Percentiles rank a stretch among this genome's conserved stretches.
Evolutionary conservation across 2,329 filamentous ascomycete species (phyloP).

Genomic region (Pseudocercospora macadamiae): DNA sequence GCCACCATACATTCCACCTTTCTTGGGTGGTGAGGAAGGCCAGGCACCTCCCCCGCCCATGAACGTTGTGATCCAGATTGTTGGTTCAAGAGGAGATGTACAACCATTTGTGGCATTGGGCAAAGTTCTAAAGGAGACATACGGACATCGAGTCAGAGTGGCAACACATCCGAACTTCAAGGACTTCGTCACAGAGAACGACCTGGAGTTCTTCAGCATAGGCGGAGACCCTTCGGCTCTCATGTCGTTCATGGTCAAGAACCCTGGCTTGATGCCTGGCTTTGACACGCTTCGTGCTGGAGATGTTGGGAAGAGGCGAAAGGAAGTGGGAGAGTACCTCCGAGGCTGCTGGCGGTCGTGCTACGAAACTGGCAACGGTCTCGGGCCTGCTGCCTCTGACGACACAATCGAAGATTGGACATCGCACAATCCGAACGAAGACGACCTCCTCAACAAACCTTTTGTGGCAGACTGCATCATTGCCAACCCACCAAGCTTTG

Average conservation of each 20-base stretch:
- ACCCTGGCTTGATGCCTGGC: constrained; percentile 82
- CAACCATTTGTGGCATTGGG: constrained; percentile 55
- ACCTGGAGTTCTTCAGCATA: constrained; percentile 56
- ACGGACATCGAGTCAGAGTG: constrained; percentile 51
- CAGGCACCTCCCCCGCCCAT: constrained; percentile 55
- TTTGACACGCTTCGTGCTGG: constrained; percentile 75
- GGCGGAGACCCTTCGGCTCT: constrained; percentile 54
- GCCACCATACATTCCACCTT: constrained; percentile 73
- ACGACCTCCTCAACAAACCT: constrained; percentile 54
- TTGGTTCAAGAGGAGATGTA: constrained; percentile 54
- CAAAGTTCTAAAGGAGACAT: constrained; percentile 53
- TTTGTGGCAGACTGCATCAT: constrained; percentile 86
- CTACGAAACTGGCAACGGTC: constrained; percentile 74
- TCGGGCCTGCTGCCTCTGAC: constrained; percentile 40
- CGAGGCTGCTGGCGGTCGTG: constrained; percentile 85
- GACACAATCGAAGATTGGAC: constrained; percentile 55
- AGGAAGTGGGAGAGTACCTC: constrained; percentile 77
- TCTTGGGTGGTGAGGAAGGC: constrained; percentile 66
- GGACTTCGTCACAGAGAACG: constrained; percentile 53
- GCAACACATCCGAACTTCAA: constrained; percentile 55
- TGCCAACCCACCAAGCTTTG: constrained; percentile 77
- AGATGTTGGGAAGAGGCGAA: constrained; percentile 73
- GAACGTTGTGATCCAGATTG: constrained; percentile 54
- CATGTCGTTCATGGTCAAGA: constrained; percentile 86
- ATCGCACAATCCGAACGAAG: constrained; percentile 36